These are phyloP conservation scores for Fragaria nilgerrensis DNA, from an alignment of 306 rosid genomes.

Conservation along the genomic window DNA sequence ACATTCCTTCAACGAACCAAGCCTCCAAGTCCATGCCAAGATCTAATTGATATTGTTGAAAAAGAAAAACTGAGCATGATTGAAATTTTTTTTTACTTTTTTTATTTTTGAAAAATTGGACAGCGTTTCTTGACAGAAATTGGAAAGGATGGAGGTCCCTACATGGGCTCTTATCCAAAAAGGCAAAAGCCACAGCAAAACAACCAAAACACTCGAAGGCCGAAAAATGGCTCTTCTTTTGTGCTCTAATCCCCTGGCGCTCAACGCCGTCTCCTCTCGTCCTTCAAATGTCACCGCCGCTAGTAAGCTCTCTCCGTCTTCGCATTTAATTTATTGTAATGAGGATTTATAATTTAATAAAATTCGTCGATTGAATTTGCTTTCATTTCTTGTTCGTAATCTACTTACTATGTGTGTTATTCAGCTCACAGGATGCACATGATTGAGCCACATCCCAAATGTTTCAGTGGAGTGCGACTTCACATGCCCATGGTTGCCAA, in stretches of 20 bases:
- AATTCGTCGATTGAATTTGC: not conserved
- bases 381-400: not conserved
- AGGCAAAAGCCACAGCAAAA: not conserved
- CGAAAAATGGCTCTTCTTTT: conserved; percentile 53
- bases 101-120: too few species aligned
- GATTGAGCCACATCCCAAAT: conserved; percentile 26
- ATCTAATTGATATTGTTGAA: too few species aligned
- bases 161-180: conserved; percentile 22
- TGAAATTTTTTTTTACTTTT: too few species aligned
- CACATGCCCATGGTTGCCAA: conserved; percentile 19
- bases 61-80: too few species aligned
- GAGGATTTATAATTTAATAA: not conserved
- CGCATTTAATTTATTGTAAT: not conserved
- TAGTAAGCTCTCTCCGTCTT: conserved; percentile 31
- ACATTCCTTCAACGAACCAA: too few species aligned
- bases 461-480: conserved; percentile 37
- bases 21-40: too few species aligned
- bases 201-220: conserved; percentile 7
- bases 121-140: too few species aligned
- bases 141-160: not conserved
- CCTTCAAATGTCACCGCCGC: conserved; percentile 25
- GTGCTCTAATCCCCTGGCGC: conserved; percentile 44
- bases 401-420: not conserved
- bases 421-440: conserved; percentile 47
- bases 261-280: conserved; percentile 28